phyloP scores from a whole-genome alignment of 2,329 filamentous ascomycete genomes.

The Botrytis sinoallii region DNA sequence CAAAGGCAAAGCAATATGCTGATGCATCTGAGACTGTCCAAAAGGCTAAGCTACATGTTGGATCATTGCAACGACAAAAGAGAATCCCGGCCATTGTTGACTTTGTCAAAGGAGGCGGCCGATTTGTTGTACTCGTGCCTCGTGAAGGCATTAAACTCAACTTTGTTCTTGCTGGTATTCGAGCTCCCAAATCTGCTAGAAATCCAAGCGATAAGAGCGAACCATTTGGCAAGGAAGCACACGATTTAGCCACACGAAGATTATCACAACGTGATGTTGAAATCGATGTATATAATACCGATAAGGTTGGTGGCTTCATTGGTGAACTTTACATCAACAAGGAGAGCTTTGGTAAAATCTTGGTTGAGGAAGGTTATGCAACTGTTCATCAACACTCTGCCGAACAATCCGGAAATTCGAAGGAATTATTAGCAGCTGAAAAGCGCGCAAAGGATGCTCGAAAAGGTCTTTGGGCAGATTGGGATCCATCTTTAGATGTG shows the following conservation, averaged over 20 bases:
- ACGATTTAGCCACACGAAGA: conserved; percentile 84
- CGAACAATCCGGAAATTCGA: conserved; percentile 87
- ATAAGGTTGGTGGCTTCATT: conserved; percentile 97
- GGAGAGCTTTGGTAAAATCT: conserved; percentile 89
- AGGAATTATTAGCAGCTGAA: conserved; percentile 84
- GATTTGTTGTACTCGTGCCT: conserved; percentile 88
- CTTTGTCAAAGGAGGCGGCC: conserved; percentile 94
- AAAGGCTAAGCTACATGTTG: conserved; percentile 92
- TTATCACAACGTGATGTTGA: conserved; percentile 94
- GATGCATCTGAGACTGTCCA: conserved; percentile 92
- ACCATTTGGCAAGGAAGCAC: conserved; percentile 90
- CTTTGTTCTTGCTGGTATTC: conserved; percentile 89
- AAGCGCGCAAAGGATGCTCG: conserved; percentile 82
- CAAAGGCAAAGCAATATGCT: conserved; percentile 76
- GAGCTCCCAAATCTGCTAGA: conserved; percentile 81
- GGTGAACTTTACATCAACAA: conserved; percentile 90
- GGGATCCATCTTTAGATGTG: conserved; percentile 84
- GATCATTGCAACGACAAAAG: conserved; percentile 83
- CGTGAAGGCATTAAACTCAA: conserved; percentile 93
- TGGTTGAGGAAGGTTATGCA: conserved; percentile 91
- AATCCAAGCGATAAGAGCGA: conserved; percentile 76
- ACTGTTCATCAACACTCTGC: conserved; percentile 93
- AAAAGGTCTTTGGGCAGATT: conserved; percentile 90
- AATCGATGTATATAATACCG: conserved; percentile 89
- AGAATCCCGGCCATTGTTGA: conserved; percentile 92